Evolutionary conservation across 1,139 yeast species (phyloP).

Genomic region (Meyerozyma guilliermondii): DNA sequence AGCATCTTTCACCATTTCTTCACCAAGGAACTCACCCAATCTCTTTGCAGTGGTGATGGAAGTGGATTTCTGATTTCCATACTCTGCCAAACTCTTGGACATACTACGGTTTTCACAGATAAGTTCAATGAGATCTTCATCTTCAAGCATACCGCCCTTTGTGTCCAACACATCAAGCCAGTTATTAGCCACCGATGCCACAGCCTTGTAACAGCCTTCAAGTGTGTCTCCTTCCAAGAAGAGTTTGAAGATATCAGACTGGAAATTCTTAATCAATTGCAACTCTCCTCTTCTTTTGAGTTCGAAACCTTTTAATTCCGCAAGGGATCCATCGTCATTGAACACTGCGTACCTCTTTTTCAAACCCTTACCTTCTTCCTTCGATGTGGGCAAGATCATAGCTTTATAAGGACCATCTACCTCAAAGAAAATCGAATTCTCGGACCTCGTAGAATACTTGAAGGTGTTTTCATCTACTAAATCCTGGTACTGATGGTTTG

Average conservation of each 20-base stretch:
- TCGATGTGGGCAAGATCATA: constrained; percentile 94
- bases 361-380: constrained; percentile 95
- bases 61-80: constrained; percentile 87
- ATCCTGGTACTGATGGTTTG: constrained; percentile 93
- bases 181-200: constrained; percentile 87
- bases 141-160: constrained; percentile 82
- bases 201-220: constrained; percentile 80
- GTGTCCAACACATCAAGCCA: constrained; percentile 94
- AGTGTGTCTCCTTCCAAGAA: constrained; percentile 81
- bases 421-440: constrained; percentile 94
- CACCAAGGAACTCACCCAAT: constrained; percentile 93
- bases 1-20: constrained; percentile 93
- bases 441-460: constrained; percentile 73
- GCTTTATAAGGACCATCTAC: constrained; percentile 99
- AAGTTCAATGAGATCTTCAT: constrained; percentile 87
- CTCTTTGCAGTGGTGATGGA: constrained; percentile 94
- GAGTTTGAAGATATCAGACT: constrained; percentile 86
- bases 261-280: constrained; percentile 89
- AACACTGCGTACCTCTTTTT: constrained; percentile 97
- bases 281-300: constrained; percentile 95
- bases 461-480: constrained; percentile 63
- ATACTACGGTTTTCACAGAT: constrained; percentile 96
- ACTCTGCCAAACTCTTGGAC: constrained; percentile 88
- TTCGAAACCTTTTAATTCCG: constrained; percentile 96
- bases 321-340: constrained; percentile 88